Conservation (phyloP, 352 stramenopile genomes). For the Lagenidium giganteum region DNA sequence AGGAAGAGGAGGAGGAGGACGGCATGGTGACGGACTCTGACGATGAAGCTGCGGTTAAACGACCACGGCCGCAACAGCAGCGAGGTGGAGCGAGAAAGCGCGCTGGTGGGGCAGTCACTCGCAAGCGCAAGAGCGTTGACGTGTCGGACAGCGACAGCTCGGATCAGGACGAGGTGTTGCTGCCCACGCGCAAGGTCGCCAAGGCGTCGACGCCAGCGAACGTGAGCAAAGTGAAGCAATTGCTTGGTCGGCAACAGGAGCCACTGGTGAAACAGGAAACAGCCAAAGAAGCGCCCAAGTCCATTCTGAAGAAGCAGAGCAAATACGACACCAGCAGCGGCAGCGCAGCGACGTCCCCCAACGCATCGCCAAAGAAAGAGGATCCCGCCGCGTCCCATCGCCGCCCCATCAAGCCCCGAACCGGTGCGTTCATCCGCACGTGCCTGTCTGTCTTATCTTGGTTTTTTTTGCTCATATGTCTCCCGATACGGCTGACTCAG, state of each 20-base stretch:
- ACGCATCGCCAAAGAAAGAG: conserved; percentile 9
- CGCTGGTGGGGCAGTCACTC: background rate
- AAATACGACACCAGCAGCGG: conserved; percentile 11
- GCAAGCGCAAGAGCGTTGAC: conserved; percentile 46
- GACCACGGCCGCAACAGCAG: conserved; percentile 1
- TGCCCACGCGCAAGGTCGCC: conserved; percentile 1
- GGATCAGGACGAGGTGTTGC: conserved; percentile 24
- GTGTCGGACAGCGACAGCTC: conserved; percentile 44
- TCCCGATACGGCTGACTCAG: too few relatives aligned
- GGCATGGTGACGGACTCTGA: conserved; percentile 25
- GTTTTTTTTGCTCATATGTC: background rate
- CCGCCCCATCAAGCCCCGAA: conserved; percentile 65
- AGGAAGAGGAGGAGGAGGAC: conserved; percentile 27
- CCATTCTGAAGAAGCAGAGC: conserved; percentile 31
- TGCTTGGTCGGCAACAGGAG: conserved; percentile 1
- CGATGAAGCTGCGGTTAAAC: conserved; percentile 27
- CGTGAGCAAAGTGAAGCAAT: conserved; percentile 7
- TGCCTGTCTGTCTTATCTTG: too few relatives aligned
- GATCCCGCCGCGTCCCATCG: conserved; percentile 45
- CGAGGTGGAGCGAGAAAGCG: conserved; percentile 2
- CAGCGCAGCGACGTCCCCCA: conserved; percentile 2
- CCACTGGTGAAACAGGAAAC: background rate
- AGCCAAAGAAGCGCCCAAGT: conserved; percentile 21
- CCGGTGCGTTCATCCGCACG: too few relatives aligned
- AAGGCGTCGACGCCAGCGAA: background rate